These are phyloP conservation scores for Pseudoperonospora humuli DNA, from an alignment of 352 stramenopile species.

Conservation along the genomic window DNA sequence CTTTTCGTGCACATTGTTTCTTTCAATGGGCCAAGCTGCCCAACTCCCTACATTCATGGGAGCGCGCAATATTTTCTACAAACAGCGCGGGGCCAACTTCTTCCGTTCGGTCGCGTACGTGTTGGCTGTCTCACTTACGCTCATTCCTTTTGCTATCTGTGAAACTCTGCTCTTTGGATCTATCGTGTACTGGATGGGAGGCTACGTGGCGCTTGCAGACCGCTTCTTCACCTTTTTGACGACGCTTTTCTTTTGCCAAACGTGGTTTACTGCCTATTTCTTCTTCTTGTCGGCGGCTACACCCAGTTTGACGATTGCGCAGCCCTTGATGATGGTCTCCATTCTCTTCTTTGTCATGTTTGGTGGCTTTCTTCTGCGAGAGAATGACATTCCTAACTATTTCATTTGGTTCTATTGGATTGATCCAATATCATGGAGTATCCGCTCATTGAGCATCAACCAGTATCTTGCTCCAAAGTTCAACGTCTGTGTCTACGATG, in stretches of 20 bases:
- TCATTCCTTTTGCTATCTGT: constrained; percentile 40
- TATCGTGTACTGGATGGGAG: constrained; percentile 72
- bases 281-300: constrained; percentile 25
- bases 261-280: constrained; percentile 33
- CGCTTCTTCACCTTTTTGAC: constrained; percentile 25
- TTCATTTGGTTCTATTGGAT: constrained; percentile 62
- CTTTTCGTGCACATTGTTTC: constrained; percentile 64
- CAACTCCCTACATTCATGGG: constrained; percentile 62
- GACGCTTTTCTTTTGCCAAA: constrained; percentile 16
- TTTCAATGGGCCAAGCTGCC: constrained; percentile 53
- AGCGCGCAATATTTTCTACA: constrained; percentile 62
- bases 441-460: constrained; percentile 31
- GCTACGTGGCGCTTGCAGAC: constrained; percentile 16
- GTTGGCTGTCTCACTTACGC: constrained; percentile 40
- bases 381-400: constrained; percentile 33
- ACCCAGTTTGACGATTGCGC: constrained; percentile 16
- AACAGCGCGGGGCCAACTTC: constrained; percentile 66
- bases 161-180: constrained; percentile 65
- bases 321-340: constrained; percentile 16
- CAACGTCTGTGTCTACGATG: constrained; percentile 33
- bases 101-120: constrained; percentile 45
- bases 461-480: constrained; percentile 31
- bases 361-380: constrained; percentile 25
- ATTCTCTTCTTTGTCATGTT: constrained; percentile 35
- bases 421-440: constrained; percentile 38